Conservation (phyloP, 1,139 yeast species). For the Debaryomyces coudertii region DNA sequence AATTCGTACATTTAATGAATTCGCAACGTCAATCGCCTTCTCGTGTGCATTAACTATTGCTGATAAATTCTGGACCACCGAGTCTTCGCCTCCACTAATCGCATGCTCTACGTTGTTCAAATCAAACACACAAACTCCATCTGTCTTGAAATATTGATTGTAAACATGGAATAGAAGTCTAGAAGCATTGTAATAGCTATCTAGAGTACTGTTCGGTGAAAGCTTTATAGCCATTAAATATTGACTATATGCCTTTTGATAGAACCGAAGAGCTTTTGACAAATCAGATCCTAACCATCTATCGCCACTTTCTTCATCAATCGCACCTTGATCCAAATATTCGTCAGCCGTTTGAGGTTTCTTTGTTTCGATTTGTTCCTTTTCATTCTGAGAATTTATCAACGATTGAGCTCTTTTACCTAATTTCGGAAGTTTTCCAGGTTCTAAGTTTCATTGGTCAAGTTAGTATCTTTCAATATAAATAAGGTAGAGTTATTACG, state of each 20-base stretch:
- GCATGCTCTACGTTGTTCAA: conserved; percentile 48
- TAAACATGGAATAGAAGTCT: conserved; percentile 54
- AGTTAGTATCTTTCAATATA: conserved; percentile 12
- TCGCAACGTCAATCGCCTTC: conserved; percentile 29
- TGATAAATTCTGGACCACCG: conserved; percentile 43
- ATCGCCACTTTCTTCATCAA: conserved; percentile 60
- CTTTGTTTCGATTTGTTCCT: not conserved
- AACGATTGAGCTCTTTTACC: conserved; percentile 22
- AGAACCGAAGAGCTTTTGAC: conserved; percentile 55
- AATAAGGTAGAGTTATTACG: not conserved
- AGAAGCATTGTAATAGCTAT: conserved; percentile 52
- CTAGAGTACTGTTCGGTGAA: conserved; percentile 23
- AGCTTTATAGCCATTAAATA: conserved; percentile 36
- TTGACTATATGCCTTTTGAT: conserved; percentile 47
- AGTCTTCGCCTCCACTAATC: conserved; percentile 28
- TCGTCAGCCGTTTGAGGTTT: conserved; percentile 46
- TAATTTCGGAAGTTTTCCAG: conserved; percentile 23
- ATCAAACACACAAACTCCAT: conserved; percentile 42
- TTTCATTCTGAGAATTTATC: conserved; percentile 8
- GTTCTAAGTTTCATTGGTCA: conserved; percentile 10
- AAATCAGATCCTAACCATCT: conserved; percentile 60
- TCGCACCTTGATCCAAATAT: conserved; percentile 49
- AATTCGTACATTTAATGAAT: conserved; percentile 15
- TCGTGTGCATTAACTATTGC: conserved; percentile 44
- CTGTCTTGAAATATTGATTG: conserved; percentile 44